These are phyloP conservation scores for Sporobolomyces phaffii DNA, from an alignment of 768 basidiomycete species.

Conservation along the genomic window DNA sequence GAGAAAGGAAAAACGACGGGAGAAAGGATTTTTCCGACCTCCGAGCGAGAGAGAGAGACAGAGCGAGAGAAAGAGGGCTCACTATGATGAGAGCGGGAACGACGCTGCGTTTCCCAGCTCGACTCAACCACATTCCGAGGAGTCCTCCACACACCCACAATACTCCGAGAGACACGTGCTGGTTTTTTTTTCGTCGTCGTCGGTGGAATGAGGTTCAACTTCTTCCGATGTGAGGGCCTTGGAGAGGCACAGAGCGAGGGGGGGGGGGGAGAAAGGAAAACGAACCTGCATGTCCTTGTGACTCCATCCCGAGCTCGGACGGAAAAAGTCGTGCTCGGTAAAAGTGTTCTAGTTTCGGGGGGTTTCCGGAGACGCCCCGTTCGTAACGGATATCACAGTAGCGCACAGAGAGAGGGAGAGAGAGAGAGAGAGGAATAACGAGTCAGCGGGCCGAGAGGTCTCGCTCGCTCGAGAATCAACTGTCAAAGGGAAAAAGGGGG, in stretches of 20 bases:
- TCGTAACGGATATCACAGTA: no score
- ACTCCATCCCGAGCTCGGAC: conserved; percentile 62
- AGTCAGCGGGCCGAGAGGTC: no score
- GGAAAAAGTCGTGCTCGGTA: conserved; percentile 53
- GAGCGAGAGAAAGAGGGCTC: neutral
- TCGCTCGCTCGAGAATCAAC: no score
- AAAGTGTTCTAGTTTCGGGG: no score
- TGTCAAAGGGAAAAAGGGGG: no score
- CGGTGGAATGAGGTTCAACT: no score
- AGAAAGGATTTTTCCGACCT: neutral
- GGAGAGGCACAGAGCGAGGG: neutral
- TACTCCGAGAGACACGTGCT: conserved; percentile 80
- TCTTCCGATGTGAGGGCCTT: no score
- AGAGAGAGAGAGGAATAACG: no score
- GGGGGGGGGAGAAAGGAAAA: no score
- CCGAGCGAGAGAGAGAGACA: neutral
- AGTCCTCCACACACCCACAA: conserved; percentile 87
- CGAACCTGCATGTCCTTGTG: conserved; percentile 59
- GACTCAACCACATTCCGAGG: conserved; percentile 74
- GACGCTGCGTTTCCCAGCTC: conserved; percentile 72
- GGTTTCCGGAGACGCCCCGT: no score
- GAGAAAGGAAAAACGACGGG: conserved; percentile 43
- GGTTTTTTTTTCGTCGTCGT: no score
- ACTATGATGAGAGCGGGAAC: conserved; percentile 72
- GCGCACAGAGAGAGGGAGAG: no score